Evolutionary conservation across 495 filamentous ascomycete species (phyloP), one percentile per base, ranked within the genome.

Genomic region (Melanomma pulvis-pyrius): DNA sequence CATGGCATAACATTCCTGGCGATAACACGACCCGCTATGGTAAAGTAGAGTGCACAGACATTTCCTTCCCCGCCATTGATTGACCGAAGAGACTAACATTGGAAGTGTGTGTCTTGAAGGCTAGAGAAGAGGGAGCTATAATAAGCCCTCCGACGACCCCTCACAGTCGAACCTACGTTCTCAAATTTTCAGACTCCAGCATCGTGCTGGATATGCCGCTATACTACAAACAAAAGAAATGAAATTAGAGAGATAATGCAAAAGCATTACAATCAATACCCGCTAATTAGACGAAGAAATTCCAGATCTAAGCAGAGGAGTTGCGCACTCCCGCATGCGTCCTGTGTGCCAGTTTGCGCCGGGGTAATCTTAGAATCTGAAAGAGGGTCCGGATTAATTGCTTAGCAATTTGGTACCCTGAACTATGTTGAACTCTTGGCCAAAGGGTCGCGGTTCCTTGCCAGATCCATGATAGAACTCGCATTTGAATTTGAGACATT

Each of bases 401-500:
- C 12, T 21, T 2, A 21, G 28, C 19, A 63, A 30, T 44, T 63
- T 53, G n/a, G 3, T 22, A 30, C 53, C 53, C 1, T 30, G 25
- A 6, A 61, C 26, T 0, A 72, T 49, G 7, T 68, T 58, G 48
- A 72, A 72, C 1, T 8, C 21, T 25, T 66, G 25, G 13, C 58
- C 63, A 2, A 59, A 54, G 34, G 71, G 57, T 28, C 77, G 57
- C n/a, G 47, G 61, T 46, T 70, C 34, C 59, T 56, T 71, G 13
- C 61, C 77, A 25, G 70, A 71, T 7, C 76, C 78, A 53, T 71
- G 73, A 61, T 72, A 78, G 63, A 80, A 75, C 34, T 80, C 75
- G 65, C 76, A 79, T n/a, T 55, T 65, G 61, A 80, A 79, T 49
- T 79, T 81, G 30, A 88, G 71, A 48, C 76, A 84, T 36, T 79